phyloP scores from a whole-genome alignment of 495 filamentous ascomycete genomes.

The Penicillium canariense region DNA sequence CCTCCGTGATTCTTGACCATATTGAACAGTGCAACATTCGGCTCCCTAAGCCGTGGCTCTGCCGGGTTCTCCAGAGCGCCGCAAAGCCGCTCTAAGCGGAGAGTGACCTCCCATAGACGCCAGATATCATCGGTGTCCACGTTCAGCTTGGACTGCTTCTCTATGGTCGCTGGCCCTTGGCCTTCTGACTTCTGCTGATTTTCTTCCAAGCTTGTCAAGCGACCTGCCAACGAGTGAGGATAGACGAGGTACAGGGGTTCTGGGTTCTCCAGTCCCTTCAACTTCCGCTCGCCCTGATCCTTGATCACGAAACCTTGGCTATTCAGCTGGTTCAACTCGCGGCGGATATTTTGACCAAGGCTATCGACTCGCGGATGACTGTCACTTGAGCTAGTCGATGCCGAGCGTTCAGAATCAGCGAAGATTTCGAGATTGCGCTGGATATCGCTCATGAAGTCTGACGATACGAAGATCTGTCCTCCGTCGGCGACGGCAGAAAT shows the following conservation, averaged over 20 bases:
- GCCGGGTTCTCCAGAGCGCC: conserved; percentile 71
- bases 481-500: conserved; percentile 95
- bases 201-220: conserved; percentile 61
- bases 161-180: conserved; percentile 37
- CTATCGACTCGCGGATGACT: conserved; percentile 62
- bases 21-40: conserved; percentile 77
- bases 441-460: conserved; percentile 94
- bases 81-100: conserved; percentile 90
- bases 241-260: conserved; percentile 94
- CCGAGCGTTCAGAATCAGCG: conserved; percentile 68
- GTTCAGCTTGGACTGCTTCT: conserved; percentile 56
- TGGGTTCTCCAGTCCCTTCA: conserved; percentile 97
- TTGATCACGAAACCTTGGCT: conserved; percentile 96
- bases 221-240: conserved; percentile 80
- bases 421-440: conserved; percentile 86
- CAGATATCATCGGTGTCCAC: conserved; percentile 83
- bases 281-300: conserved; percentile 85
- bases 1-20: conserved; percentile 80
- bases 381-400: conserved; percentile 66
- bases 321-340: conserved; percentile 81
- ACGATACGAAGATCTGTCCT: conserved; percentile 92
- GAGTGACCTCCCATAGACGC: conserved; percentile 83
- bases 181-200: conserved; percentile 29
- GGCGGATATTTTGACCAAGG: conserved; percentile 65
- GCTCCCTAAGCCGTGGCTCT: conserved; percentile 57